These are phyloP conservation scores for Pseudotsuga menziesii DNA, from an alignment of 75 land plant genomes.

Conservation along the genomic window DNA sequence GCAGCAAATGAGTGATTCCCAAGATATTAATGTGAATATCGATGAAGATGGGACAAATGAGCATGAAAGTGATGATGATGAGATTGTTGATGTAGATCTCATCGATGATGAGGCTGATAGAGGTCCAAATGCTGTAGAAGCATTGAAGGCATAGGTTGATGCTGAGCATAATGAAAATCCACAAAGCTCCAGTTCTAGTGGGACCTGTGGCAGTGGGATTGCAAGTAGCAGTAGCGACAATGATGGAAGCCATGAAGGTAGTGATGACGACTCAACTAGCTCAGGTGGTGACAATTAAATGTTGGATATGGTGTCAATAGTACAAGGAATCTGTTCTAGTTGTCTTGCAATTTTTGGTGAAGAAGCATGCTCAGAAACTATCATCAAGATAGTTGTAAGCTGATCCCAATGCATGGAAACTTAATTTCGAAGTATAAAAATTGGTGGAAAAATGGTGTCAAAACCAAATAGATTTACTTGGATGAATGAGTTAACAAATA, in stretches of 20 bases:
- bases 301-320: not conserved
- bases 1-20: constrained; percentile 10
- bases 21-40: constrained; percentile 19
- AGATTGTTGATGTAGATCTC: no score
- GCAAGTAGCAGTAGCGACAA: constrained; percentile 57
- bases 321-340: no score
- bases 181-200: constrained; percentile 49
- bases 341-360: no score
- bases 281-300: constrained; percentile 26
- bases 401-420: no score
- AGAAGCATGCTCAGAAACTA: no score
- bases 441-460: no score
- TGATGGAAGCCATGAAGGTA: constrained; percentile 57
- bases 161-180: constrained; percentile 28
- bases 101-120: constrained; percentile 55
- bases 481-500: no score
- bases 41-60: constrained; percentile 52
- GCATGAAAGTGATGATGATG: constrained; percentile 74
- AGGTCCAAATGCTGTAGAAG: constrained; percentile 64
- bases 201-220: constrained; percentile 50
- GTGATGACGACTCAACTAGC: constrained; percentile 67
- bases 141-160: constrained; percentile 61
- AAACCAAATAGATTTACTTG: no score
- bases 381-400: no score
- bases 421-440: no score